phyloP scores from a whole-genome alignment of 495 filamentous ascomycete genomes.

The Collariella sp. region DNA sequence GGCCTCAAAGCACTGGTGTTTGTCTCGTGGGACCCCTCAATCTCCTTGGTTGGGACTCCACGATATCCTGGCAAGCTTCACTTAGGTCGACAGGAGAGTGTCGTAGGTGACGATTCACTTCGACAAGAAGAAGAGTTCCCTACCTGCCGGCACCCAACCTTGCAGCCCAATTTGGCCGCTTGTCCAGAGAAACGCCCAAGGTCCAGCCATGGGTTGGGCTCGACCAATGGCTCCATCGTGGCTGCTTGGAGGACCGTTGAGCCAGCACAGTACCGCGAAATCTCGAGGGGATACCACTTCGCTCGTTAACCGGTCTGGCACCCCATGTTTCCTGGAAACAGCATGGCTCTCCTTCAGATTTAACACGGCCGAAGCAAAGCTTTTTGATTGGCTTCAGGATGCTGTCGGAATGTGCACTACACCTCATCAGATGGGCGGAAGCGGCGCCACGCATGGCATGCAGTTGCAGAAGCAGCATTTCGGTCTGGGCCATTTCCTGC shows the following conservation, averaged over 20 bases:
- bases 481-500: neutral
- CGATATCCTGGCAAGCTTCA: constrained; percentile 12
- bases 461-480: neutral
- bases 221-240: neutral
- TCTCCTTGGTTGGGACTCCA: constrained; percentile 16
- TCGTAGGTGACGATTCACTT: constrained; percentile 3
- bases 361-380: neutral
- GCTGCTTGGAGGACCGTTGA: constrained; percentile 21
- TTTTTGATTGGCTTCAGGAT: neutral
- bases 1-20: constrained; percentile 47
- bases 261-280: constrained; percentile 25
- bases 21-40: constrained; percentile 54
- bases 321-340: neutral
- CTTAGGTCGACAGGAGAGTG: neutral
- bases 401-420: neutral
- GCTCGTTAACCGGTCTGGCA: neutral
- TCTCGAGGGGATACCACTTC: constrained; percentile 30
- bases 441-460: neutral
- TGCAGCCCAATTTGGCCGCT: neutral
- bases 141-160: neutral
- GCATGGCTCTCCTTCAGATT: neutral
- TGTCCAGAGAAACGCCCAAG: neutral
- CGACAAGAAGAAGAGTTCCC: constrained; percentile 11
- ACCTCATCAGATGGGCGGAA: neutral
- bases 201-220: neutral